Percentiles rank a stretch among this genome's conserved stretches.
phyloP scores from a whole-genome alignment of 2,329 filamentous ascomycete genomes.

The Penicillium sumatraense region DNA sequence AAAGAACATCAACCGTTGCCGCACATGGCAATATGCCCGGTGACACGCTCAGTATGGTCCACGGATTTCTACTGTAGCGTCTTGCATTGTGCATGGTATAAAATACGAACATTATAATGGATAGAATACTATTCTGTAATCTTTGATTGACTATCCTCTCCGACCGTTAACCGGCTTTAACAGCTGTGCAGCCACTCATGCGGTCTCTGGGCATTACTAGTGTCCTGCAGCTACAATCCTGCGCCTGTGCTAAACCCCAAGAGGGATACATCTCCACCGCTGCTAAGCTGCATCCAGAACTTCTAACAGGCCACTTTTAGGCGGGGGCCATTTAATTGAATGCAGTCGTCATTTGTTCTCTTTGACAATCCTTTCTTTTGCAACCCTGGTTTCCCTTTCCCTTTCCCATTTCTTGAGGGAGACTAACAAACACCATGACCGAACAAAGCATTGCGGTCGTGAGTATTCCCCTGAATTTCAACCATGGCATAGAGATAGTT shows the following conservation, averaged over 20 bases:
- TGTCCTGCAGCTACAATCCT: not conserved
- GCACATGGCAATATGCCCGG: no score
- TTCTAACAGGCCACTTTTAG: not conserved
- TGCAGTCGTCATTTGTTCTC: not conserved
- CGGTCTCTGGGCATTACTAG: not conserved
- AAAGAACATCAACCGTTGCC: no score
- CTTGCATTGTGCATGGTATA: not conserved
- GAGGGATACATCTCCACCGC: not conserved
- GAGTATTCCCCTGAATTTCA: not conserved
- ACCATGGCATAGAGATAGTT: not conserved
- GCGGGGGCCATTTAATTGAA: not conserved
- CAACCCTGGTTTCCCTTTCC: not conserved
- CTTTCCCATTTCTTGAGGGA: no score
- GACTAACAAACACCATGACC: not conserved
- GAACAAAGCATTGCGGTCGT: conserved; percentile 5
- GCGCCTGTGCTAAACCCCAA: not conserved
- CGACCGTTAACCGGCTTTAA: not conserved
- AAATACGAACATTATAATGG: no score
- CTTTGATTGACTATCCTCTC: not conserved
- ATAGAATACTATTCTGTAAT: not conserved
- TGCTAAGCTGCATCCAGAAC: not conserved
- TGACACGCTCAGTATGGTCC: no score
- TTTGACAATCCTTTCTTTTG: not conserved
- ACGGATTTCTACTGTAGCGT: not conserved
- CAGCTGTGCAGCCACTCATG: not conserved